Percentiles rank a stretch among this genome's conserved stretches.
Conservation (phyloP, 192 early-diverging fungal species). For the Coemansia sp. region DNA sequence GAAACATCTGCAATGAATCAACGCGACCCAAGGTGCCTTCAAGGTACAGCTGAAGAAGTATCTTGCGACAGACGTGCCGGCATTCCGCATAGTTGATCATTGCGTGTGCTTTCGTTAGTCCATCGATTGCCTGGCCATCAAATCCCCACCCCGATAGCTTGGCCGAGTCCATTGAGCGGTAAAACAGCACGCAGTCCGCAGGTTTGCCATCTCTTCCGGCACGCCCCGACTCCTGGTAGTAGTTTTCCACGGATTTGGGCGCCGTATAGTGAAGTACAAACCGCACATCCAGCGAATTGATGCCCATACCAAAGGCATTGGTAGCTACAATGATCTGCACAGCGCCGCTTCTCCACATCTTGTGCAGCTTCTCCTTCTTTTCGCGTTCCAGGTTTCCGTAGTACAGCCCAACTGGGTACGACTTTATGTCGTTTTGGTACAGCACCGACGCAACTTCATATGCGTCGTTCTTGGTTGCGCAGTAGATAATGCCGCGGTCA, state of each 20-base stretch:
- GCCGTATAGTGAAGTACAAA: slow-evolving; percentile 54
- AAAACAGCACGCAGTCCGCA: slow-evolving; percentile 68
- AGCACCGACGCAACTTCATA: slow-evolving; percentile 57
- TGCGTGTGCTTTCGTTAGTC: slow-evolving; percentile 57
- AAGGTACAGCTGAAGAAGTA: slow-evolving; percentile 60
- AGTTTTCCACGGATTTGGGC: slow-evolving; percentile 56
- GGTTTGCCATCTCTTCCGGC: slow-evolving; percentile 68
- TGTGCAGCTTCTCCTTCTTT: slow-evolving; percentile 40
- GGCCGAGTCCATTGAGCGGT: slow-evolving; percentile 63
- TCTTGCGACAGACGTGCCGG: slow-evolving; percentile 59
- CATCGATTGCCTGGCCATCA: slow-evolving; percentile 54
- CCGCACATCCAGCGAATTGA: slow-evolving; percentile 52
- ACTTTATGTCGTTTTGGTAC: slow-evolving; percentile 42
- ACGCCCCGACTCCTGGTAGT: slow-evolving; percentile 75
- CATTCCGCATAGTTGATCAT: slow-evolving; percentile 68
- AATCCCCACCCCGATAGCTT: slow-evolving; percentile 61
- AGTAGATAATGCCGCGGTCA: slow-evolving; percentile 68
- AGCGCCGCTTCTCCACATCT: slow-evolving; percentile 34
- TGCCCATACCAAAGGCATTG: slow-evolving; percentile 57
- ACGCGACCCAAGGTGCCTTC: slow-evolving; percentile 20
- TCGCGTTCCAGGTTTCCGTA: slow-evolving; percentile 62
- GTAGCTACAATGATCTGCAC: slow-evolving; percentile 53
- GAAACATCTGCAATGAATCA: slow-evolving; percentile 23
- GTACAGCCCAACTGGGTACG: slow-evolving; percentile 58
- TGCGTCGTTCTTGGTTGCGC: slow-evolving; percentile 63